These are phyloP conservation scores for Aspergillus sp. DNA, from an alignment of 2,329 filamentous ascomycete species.

Conservation along the genomic window DNA sequence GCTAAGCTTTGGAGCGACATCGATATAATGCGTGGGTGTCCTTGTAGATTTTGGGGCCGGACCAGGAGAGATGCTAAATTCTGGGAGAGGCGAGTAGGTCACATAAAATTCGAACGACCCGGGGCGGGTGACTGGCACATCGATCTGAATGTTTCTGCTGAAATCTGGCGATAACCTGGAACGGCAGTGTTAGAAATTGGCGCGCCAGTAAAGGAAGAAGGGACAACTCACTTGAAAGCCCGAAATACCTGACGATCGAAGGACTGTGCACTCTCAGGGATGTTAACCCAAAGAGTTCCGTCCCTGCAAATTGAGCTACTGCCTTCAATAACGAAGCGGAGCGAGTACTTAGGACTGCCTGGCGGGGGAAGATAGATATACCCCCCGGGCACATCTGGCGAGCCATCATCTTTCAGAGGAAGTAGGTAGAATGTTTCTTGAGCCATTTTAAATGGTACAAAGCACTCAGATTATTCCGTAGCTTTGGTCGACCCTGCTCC, in stretches of 20 bases:
- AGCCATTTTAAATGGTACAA: neutral
- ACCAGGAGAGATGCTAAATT: slow-evolving; percentile 63
- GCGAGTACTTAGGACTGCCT: slow-evolving; percentile 67
- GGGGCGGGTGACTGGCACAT: slow-evolving; percentile 76
- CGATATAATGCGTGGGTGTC: slow-evolving; percentile 84
- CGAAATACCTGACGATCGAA: slow-evolving; percentile 80
- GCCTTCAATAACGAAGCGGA: slow-evolving; percentile 90
- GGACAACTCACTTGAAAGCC: slow-evolving; percentile 74
- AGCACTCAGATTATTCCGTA: neutral
- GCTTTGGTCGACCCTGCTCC: neutral
- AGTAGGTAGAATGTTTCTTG: slow-evolving; percentile 63
- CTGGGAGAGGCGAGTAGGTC: slow-evolving; percentile 83
- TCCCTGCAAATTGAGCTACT: slow-evolving; percentile 93
- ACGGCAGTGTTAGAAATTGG: slow-evolving; percentile 17
- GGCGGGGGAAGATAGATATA: slow-evolving; percentile 90
- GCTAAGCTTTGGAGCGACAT: slow-evolving; percentile 79
- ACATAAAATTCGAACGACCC: slow-evolving; percentile 95
- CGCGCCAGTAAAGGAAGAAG: neutral
- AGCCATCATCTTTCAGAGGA: slow-evolving; percentile 87
- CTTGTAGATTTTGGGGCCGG: slow-evolving; percentile 57
- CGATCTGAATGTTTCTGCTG: slow-evolving; percentile 86
- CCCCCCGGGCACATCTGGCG: slow-evolving; percentile 80
- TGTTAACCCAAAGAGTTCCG: slow-evolving; percentile 95
- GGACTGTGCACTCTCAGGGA: slow-evolving; percentile 71
- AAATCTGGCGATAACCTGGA: slow-evolving; percentile 79